A percentile compares a stretch with the other conserved stretches of the same genome.
These are phyloP conservation scores for Reticulascus tulasneorum DNA, from an alignment of 2,329 filamentous ascomycete genomes.

Conservation along the genomic window DNA sequence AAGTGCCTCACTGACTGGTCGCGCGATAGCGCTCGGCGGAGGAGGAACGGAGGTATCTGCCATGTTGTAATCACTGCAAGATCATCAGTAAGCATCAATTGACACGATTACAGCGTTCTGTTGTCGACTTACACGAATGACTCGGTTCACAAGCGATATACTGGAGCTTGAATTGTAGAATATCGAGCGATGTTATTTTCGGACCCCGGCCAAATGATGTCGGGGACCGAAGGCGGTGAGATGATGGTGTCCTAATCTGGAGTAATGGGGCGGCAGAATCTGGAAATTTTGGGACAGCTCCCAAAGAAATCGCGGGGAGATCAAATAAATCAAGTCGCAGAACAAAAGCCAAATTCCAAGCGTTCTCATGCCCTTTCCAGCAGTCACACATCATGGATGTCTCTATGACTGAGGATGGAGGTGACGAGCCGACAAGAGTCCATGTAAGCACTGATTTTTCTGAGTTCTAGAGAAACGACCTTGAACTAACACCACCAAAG, in stretches of 20 bases:
- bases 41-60: slow-evolving; percentile 50
- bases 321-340: no score
- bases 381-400: slow-evolving; percentile 10
- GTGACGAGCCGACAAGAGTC: no score
- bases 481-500: slow-evolving; percentile 9
- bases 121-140: slow-evolving; percentile 10
- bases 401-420: slow-evolving; percentile 5
- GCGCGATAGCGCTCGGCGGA: slow-evolving; percentile 62
- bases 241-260: slow-evolving; percentile 16
- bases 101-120: background rate
- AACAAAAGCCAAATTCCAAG: no score
- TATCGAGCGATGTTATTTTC: slow-evolving; percentile 12
- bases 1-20: slow-evolving; percentile 94
- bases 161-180: slow-evolving; percentile 10
- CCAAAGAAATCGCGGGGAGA: slow-evolving; percentile 8
- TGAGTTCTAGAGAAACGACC: slow-evolving; percentile 11
- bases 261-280: slow-evolving; percentile 39
- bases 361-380: background rate
- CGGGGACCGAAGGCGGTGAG: slow-evolving; percentile 41
- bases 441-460: no score
- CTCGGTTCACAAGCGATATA: slow-evolving; percentile 11
- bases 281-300: slow-evolving; percentile 34
- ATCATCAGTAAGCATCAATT: slow-evolving; percentile 18
- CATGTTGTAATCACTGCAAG: slow-evolving; percentile 36
- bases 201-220: slow-evolving; percentile 13